Percentiles rank a stretch among this genome's conserved stretches.
These are phyloP conservation scores for Articulospora tetracladia DNA, from an alignment of 495 filamentous ascomycete species.

Conservation along the genomic window DNA sequence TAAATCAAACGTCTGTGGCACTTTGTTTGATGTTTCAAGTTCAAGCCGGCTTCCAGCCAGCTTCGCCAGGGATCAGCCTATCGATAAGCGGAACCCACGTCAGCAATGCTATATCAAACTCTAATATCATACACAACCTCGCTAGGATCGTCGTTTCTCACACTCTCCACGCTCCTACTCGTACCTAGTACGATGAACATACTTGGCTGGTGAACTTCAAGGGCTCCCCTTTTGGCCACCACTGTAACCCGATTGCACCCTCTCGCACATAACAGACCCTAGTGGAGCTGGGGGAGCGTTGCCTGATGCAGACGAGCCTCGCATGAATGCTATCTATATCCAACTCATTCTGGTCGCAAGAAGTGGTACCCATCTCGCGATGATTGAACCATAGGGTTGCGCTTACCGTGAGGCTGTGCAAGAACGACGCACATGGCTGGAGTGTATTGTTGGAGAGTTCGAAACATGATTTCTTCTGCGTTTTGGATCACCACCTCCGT, in stretches of 20 bases:
- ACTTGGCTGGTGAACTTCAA: neutral
- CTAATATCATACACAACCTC: neutral
- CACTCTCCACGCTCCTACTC: neutral
- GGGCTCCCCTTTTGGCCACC: neutral
- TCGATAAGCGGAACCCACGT: neutral
- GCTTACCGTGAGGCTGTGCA: constrained; percentile 1
- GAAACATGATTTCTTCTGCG: constrained; percentile 3
- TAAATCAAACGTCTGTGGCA: neutral
- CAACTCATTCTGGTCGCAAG: neutral
- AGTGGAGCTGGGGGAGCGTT: neutral
- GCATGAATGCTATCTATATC: constrained; percentile 1
- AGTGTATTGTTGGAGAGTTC: neutral
- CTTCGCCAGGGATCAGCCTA: neutral
- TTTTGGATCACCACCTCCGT: neutral
- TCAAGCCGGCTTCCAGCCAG: too few relatives aligned
- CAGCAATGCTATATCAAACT: neutral
- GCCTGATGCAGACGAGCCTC: neutral
- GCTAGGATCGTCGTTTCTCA: neutral
- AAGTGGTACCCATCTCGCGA: neutral
- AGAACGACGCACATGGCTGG: neutral
- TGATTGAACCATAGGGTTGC: constrained; percentile 1
- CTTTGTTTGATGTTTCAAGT: neutral
- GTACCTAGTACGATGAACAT: neutral
- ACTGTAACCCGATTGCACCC: neutral
- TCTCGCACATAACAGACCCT: neutral